phyloP scores from a whole-genome alignment of 2,329 filamentous ascomycete genomes.

The Alternaria conjuncta region DNA sequence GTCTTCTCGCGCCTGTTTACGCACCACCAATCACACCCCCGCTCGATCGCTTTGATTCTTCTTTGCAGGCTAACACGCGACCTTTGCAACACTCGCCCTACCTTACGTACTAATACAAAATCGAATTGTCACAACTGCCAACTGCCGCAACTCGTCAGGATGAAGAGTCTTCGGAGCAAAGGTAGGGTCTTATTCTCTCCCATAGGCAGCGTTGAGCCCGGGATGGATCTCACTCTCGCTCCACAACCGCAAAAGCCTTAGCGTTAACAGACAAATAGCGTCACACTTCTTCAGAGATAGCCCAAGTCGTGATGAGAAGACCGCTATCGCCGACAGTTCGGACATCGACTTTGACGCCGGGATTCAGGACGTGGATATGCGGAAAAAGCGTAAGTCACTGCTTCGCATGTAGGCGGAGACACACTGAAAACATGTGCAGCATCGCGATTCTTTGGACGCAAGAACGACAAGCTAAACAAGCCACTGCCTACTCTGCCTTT shows the following conservation, averaged over 20 bases:
- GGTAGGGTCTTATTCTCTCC: slow-evolving; percentile 10
- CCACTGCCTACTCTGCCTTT: slow-evolving; percentile 1
- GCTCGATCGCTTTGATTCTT: background rate
- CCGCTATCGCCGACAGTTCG: slow-evolving; percentile 5
- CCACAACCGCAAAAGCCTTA: background rate
- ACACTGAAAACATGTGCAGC: slow-evolving; percentile 11
- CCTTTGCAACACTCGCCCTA: background rate
- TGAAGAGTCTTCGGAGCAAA: slow-evolving; percentile 30
- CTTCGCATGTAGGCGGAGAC: background rate
- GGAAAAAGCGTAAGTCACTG: slow-evolving; percentile 23
- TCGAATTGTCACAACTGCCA: background rate
- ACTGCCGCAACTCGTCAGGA: background rate
- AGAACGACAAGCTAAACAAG: slow-evolving; percentile 10
- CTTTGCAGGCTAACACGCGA: background rate
- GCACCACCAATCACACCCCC: background rate
- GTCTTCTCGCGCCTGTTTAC: background rate
- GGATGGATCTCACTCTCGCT: background rate
- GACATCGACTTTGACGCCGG: slow-evolving; percentile 22
- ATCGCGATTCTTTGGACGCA: slow-evolving; percentile 19
- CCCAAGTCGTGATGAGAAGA: slow-evolving; percentile 24
- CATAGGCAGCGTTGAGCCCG: background rate
- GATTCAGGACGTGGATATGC: slow-evolving; percentile 12
- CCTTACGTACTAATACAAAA: background rate
- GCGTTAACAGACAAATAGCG: slow-evolving; percentile 10
- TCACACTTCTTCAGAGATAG: slow-evolving; percentile 31